Evolutionary conservation across 257 asterid species (phyloP), one percentile per base, ranked within the genome.

Genomic region (Salvia hispanica): DNA sequence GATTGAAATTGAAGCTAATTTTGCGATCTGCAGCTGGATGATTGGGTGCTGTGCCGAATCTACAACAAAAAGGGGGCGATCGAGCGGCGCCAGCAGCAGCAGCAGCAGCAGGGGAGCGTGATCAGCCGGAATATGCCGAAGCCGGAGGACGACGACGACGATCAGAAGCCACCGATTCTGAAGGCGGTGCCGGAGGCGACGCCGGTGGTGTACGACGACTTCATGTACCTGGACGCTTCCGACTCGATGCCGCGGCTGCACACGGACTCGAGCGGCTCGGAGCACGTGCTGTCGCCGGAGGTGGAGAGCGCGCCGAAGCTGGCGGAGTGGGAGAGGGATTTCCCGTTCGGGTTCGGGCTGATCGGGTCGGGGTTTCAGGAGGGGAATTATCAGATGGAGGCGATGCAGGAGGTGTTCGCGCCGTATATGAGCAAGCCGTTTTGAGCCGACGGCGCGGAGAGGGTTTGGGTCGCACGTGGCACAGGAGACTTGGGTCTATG

Each of bases 41-140:
- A 91, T 72, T 88, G 97, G 97, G 95, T 91, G 53, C 81, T 91
- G 71, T 91, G 97, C 80, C 95, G 97, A 58, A 88, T 91, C 66
- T 91, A 91, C 95, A 88, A 91, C 83, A 91, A 91, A 64, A 88
- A 83, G 44, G 97, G 97, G 0, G 4, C 92, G 4, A 72, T 82
- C 66, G 92, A 90, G 77, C 77, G 79, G 64, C 78, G 71, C n/a
- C n/a, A n/a, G n/a, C n/a, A n/a, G n/a, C n/a, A n/a, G 25, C 25
- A 21, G 31, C 77, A 57, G 34, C 71, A 67, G 39, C 76, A 48
- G 44, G 39, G 10, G 21, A 75, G 54, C 72, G 64, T 62, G 50
- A 58, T 67, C 51, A 55, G 36, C 59, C 63, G 74, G 7, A 65
- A 63, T 39, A 44, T 52, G 84, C 45, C 59, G 82, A 2, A 61